These are phyloP conservation scores for Fraxinus albicans DNA, from an alignment of 305 asterid species.

Conservation along the genomic window DNA sequence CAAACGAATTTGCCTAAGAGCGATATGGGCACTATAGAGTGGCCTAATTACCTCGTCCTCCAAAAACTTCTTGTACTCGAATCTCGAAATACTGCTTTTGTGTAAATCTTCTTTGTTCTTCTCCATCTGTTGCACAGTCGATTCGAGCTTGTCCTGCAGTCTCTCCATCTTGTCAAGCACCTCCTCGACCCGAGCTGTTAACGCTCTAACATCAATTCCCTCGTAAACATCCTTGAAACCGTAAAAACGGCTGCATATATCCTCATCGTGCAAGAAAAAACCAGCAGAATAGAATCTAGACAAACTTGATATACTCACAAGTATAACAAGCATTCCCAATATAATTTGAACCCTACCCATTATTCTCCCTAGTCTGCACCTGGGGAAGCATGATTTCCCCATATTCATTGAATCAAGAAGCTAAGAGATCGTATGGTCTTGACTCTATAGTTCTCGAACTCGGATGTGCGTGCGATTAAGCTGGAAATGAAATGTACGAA, in stretches of 20 bases:
- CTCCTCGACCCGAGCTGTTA: constrained; percentile 61
- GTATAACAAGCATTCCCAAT: constrained; percentile 64
- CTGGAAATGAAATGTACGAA: neutral
- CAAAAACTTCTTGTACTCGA: constrained; percentile 58
- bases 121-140: constrained; percentile 56
- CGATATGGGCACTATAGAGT: constrained; percentile 68
- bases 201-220: constrained; percentile 39
- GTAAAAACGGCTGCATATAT: constrained; percentile 62
- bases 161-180: constrained; percentile 61
- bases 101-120: constrained; percentile 30
- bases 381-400: constrained; percentile 48
- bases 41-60: constrained; percentile 84
- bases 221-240: constrained; percentile 32
- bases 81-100: constrained; percentile 38
- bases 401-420: constrained; percentile 22
- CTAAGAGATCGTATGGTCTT: neutral
- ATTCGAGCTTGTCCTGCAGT: constrained; percentile 69
- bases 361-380: constrained; percentile 53
- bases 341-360: constrained; percentile 66
- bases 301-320: constrained; percentile 67
- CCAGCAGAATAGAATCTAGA: constrained; percentile 67
- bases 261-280: constrained; percentile 61
- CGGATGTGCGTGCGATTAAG: neutral
- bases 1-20: constrained; percentile 73
- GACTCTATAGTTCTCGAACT: neutral